Percentiles rank a stretch among this genome's conserved stretches.
Evolutionary conservation across 345 rosid species (phyloP).

Genomic region (Draba incana): DNA sequence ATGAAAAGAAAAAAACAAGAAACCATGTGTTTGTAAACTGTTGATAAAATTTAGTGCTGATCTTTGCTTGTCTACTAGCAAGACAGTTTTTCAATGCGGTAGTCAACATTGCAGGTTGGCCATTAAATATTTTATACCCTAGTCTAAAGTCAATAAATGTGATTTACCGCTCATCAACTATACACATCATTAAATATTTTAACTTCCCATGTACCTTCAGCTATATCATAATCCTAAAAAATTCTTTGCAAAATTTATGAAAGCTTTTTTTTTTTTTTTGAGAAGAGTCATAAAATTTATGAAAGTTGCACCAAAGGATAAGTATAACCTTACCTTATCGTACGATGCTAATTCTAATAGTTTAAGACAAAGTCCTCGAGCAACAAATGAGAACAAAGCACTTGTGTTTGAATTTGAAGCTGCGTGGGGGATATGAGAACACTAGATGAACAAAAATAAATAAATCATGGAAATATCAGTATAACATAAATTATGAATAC

Average conservation of each 20-base stretch:
- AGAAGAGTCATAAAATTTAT: background rate
- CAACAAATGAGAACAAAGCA: background rate
- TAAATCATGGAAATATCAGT: background rate
- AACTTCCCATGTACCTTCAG: constrained; percentile 11
- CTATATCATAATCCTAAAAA: constrained; percentile 4
- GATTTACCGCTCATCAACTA: constrained; percentile 11
- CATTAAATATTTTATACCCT: constrained; percentile 8
- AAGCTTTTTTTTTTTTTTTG: too few relatives aligned
- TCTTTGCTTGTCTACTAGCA: background rate
- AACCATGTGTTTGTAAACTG: too few relatives aligned
- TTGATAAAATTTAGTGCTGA: too few relatives aligned
- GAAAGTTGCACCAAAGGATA: background rate
- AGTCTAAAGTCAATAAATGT: constrained; percentile 16
- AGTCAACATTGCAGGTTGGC: background rate
- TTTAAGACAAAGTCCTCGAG: background rate
- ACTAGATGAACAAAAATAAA: background rate
- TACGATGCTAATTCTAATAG: background rate
- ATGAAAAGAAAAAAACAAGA: too few relatives aligned
- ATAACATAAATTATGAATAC: background rate
- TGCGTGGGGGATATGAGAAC: constrained; percentile 3
- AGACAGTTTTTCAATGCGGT: background rate
- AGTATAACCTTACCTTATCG: constrained; percentile 15
- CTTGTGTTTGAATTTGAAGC: constrained; percentile 6
- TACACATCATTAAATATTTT: background rate
- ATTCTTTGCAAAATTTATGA: too few relatives aligned